Conservation (phyloP, 352 stramenopile genomes). For the Phytopythium mirpurense region DNA sequence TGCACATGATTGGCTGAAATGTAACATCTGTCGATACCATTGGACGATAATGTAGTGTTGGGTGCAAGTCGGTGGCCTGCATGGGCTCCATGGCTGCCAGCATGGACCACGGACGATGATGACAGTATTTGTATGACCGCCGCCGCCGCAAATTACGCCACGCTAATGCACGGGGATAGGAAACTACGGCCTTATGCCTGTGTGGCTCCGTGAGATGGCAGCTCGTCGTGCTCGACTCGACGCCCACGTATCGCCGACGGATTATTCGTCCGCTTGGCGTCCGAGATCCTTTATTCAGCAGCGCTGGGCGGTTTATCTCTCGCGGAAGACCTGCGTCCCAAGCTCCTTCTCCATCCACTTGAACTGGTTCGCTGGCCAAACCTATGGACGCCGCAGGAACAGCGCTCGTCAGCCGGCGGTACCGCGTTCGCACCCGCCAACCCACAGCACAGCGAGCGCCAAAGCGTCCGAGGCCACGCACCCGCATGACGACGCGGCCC, state of each 20-base stretch:
- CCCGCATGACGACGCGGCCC: conserved; percentile 83
- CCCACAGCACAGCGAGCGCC: not conserved
- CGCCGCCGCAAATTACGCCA: no score
- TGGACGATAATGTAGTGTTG: conserved; percentile 5
- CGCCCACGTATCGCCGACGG: no score
- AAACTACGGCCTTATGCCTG: no score
- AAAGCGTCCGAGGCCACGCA: conserved; percentile 30
- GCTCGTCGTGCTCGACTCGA: no score
- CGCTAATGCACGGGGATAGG: no score
- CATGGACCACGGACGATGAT: not conserved
- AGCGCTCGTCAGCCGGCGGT: not conserved
- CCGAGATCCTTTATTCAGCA: no score
- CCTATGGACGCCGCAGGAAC: conserved; percentile 21
- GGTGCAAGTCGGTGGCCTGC: not conserved
- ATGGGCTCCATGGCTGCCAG: no score
- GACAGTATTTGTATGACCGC: no score
- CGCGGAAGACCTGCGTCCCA: conserved; percentile 43
- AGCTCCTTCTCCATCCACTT: conserved; percentile 56
- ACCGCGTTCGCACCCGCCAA: conserved; percentile 63
- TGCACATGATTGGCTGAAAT: conserved; percentile 9
- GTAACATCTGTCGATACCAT: no score
- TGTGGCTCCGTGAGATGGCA: no score
- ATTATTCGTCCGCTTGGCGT: no score
- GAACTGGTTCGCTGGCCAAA: conserved; percentile 75
- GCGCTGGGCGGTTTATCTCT: conserved; percentile 49